phyloP scores from a whole-genome alignment of 345 rosid genomes.

The Eucalyptus caleyi region DNA sequence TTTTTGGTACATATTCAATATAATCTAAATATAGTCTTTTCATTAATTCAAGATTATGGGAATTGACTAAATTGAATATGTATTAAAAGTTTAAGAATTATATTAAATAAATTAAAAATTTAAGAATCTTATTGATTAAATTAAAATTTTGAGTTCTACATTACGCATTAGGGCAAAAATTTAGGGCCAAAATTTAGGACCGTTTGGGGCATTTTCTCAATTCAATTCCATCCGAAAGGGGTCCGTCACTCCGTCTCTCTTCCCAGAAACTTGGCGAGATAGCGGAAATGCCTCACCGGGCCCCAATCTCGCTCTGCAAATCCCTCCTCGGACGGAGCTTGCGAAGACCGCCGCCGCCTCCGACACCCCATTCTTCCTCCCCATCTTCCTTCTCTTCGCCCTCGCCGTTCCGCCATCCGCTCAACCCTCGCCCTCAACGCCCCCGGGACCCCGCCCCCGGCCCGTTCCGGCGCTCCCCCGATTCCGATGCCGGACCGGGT shows the following conservation, averaged over 20 bases:
- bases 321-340: conserved; percentile 1
- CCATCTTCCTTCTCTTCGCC: not conserved
- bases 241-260: not conserved
- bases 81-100: too few species aligned
- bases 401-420: not conserved
- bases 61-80: too few species aligned
- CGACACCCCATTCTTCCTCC: not conserved
- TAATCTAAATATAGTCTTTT: fast-evolving
- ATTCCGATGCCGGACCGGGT: not conserved
- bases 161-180: too few species aligned
- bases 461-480: not conserved
- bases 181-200: too few species aligned
- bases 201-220: not conserved
- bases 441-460: not conserved
- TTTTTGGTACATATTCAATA: fast-evolving
- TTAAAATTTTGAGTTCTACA: too few species aligned
- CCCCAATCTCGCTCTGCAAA: conserved; percentile 21
- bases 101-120: too few species aligned
- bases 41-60: too few species aligned
- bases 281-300: not conserved
- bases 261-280: not conserved
- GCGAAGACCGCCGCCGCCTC: not conserved
- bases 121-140: too few species aligned
- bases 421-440: not conserved
- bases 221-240: not conserved